Evolutionary conservation across 371 early-diverging fungal species (phyloP), one percentile per base, ranked within the genome.

Genomic region (Batkoa obscura): DNA sequence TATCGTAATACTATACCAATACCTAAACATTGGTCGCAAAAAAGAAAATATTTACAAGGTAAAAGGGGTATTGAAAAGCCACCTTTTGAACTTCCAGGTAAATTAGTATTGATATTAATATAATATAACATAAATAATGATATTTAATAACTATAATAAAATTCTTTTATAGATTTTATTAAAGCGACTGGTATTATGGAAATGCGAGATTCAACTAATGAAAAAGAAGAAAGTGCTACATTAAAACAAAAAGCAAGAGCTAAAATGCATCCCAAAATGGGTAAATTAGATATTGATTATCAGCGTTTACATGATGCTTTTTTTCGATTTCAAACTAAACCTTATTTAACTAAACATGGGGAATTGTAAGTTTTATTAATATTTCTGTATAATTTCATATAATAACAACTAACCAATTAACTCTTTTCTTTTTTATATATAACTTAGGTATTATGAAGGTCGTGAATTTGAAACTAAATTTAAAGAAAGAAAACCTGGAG

Each of bases 151-250:
- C 9, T 12, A n/a, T 41, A 43, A 2, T 34, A 5, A 35, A 52
- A n/a, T 1, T 10, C 31, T 37, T 32, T 1, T 32, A 0, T 62
- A 76, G 93, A 90, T 48, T 97, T 91, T 62, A 95, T 97, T 65
- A 86, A 86, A 68, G 90, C 83, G 13, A 98, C 99, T 0, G 97
- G 97, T 37, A 93, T 98, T 62, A 90, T 85, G 84, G 89, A 94
- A 64, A 81, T 97, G 76, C 80, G 99, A 55, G 82, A 85, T 33
- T 80, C 90, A 1, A 84, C 85, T 37, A 79, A 76, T 65, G 91
- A 89, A 52, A 90, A 86, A 61, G 91, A 85, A 55, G 88, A 87
- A 48, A 79, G 79, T 0, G 70, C 78, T 17, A 80, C 72, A 36
- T 68, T 88, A 32, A 88, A 89, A 65, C 65, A 77, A n/a, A 93